A percentile compares a stretch with the other conserved stretches of the same genome.
Conservation (phyloP, 768 basidiomycete genomes). For the Xerocomellus intermedius region DNA sequence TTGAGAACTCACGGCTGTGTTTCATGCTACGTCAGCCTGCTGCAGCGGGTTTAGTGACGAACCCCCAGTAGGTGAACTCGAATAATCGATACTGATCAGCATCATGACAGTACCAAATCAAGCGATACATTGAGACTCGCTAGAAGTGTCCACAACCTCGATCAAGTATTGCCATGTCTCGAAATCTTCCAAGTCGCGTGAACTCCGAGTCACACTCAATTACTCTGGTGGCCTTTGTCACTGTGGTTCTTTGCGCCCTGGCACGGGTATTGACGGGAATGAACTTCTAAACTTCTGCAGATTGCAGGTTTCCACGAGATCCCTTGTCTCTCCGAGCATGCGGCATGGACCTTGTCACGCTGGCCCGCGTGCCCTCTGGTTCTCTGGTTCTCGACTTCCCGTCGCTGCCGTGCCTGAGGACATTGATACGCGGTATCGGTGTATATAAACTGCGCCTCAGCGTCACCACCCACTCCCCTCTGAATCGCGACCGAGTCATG, state of each 20-base stretch:
- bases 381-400: slow-evolving; percentile 6
- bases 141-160: too few species aligned
- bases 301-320: neutral
- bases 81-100: slow-evolving; percentile 1
- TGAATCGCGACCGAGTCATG: slow-evolving; percentile 18
- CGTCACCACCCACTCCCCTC: neutral
- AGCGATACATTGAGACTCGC: too few species aligned
- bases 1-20: neutral
- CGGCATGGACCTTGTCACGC: neutral
- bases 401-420: neutral
- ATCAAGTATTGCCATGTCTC: neutral
- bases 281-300: neutral
- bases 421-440: neutral
- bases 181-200: neutral
- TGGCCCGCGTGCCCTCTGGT: neutral
- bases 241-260: neutral
- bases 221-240: too few species aligned
- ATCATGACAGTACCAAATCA: neutral
- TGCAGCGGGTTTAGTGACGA: neutral
- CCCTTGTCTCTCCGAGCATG: neutral
- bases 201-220: neutral
- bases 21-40: slow-evolving; percentile 9
- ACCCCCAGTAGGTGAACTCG: neutral
- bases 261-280: neutral
- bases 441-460: slow-evolving; percentile 4